phyloP scores from a whole-genome alignment of 1,139 yeast genomes.

The Candida sanyaensis region DNA sequence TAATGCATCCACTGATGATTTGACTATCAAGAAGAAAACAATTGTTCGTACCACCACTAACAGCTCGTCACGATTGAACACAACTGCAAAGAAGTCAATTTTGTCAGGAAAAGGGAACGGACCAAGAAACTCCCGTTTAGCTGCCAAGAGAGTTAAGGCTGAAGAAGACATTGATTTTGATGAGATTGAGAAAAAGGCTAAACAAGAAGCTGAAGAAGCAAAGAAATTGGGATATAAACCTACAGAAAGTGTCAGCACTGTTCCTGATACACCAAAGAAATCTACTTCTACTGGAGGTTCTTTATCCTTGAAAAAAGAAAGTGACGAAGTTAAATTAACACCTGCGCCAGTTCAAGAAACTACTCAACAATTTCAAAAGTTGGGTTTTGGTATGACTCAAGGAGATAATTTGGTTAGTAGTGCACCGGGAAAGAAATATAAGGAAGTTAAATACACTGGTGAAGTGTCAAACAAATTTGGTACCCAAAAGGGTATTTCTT shows the following conservation, averaged over 20 bases:
- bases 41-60: conserved; percentile 22
- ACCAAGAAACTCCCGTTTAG: conserved; percentile 58
- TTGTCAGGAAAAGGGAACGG: conserved; percentile 45
- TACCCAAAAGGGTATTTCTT: conserved; percentile 88
- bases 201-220: conserved; percentile 76
- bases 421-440: conserved; percentile 36
- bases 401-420: conserved; percentile 38
- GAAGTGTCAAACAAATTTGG: conserved; percentile 80
- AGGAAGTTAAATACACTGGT: conserved; percentile 64
- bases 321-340: conserved; percentile 20
- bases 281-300: conserved; percentile 17
- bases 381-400: conserved; percentile 83
- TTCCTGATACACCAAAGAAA: conserved; percentile 12
- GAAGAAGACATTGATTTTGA: conserved; percentile 85
- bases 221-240: conserved; percentile 75
- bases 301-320: conserved; percentile 11
- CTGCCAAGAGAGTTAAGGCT: conserved; percentile 52
- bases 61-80: conserved; percentile 18
- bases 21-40: conserved; percentile 20
- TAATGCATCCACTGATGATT: conserved; percentile 39
- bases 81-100: conserved; percentile 38
- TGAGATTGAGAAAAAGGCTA: conserved; percentile 85
- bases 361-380: conserved; percentile 71
- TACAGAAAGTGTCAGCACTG: conserved; percentile 29
- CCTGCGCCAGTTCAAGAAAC: conserved; percentile 50